Conservation (phyloP, 768 basidiomycete species). For the Pleurotus sapidus region DNA sequence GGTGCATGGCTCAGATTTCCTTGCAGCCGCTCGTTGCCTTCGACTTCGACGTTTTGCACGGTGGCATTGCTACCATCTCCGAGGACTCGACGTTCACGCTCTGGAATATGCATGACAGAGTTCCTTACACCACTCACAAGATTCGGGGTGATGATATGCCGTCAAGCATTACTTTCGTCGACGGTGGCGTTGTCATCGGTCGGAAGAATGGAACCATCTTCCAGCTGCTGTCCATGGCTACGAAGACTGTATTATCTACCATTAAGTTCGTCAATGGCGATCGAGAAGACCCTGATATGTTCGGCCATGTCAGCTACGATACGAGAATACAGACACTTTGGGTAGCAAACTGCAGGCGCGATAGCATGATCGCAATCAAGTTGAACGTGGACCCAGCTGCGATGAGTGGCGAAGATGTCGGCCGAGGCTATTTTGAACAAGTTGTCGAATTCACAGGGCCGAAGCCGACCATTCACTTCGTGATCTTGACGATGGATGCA, state of each 20-base stretch:
- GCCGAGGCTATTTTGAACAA: slow-evolving; percentile 73
- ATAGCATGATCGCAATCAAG: slow-evolving; percentile 80
- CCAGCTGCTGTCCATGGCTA: slow-evolving; percentile 76
- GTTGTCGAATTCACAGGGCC: slow-evolving; percentile 80
- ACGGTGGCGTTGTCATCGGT: slow-evolving; percentile 82
- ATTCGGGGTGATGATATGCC: slow-evolving; percentile 79
- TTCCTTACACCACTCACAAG: slow-evolving; percentile 73
- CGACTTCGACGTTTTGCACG: slow-evolving; percentile 78
- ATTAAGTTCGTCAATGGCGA: slow-evolving; percentile 72
- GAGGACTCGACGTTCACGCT: slow-evolving; percentile 78
- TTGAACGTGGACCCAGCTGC: slow-evolving; percentile 62
- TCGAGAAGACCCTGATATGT: slow-evolving; percentile 81
- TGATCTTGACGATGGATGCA: slow-evolving; percentile 81
- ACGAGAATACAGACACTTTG: slow-evolving; percentile 82
- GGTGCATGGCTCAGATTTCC: slow-evolving; percentile 1
- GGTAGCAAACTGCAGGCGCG: slow-evolving; percentile 83
- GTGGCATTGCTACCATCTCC: slow-evolving; percentile 77
- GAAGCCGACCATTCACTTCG: slow-evolving; percentile 86
- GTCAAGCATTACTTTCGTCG: slow-evolving; percentile 82
- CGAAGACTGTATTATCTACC: slow-evolving; percentile 71
- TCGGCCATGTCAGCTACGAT: slow-evolving; percentile 85
- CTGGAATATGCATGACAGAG: slow-evolving; percentile 78
- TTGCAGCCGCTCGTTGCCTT: slow-evolving; percentile 75
- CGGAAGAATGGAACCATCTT: slow-evolving; percentile 83
- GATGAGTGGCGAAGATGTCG: slow-evolving; percentile 56